Conservation (phyloP, 352 stramenopile species). For the Globisporangium nagaii region DNA sequence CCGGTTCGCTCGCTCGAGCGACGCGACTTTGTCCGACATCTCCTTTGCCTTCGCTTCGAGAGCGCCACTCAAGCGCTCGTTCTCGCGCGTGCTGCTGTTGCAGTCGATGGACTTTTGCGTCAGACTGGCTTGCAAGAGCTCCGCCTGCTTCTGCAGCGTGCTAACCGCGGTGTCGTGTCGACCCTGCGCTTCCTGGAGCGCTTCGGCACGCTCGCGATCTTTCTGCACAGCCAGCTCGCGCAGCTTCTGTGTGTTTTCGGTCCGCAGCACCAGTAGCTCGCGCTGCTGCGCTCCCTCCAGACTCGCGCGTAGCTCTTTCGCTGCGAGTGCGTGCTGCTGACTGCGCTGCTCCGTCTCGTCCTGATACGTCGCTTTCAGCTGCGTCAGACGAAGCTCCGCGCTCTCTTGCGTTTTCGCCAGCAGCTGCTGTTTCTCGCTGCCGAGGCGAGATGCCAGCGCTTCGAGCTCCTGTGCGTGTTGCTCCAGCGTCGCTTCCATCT, state of each 20-base stretch:
- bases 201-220: conserved; percentile 28
- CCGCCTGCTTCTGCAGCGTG: conserved; percentile 17
- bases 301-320: conserved; percentile 20
- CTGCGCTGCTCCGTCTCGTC: conserved; percentile 14
- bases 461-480: conserved; percentile 16
- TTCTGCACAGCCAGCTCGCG: conserved; percentile 24
- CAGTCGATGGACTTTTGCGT: conserved; percentile 28
- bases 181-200: conserved; percentile 20
- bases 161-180: conserved; percentile 22
- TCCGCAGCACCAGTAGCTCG: conserved; percentile 25
- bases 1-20: conserved; percentile 29
- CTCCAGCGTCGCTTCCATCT: neutral
- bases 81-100: conserved; percentile 19
- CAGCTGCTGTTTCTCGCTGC: conserved; percentile 1
- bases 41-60: conserved; percentile 32
- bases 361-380: conserved; percentile 7
- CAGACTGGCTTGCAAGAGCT: conserved; percentile 19
- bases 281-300: conserved; percentile 19
- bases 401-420: neutral
- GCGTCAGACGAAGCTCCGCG: neutral
- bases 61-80: conserved; percentile 18
- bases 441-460: conserved; percentile 2
- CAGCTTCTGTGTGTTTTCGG: conserved; percentile 29
- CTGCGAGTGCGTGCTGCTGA: conserved; percentile 17
- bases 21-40: conserved; percentile 21